phyloP scores from a whole-genome alignment of 2,329 filamentous ascomycete species.

The Pseudocercospora cruenta region DNA sequence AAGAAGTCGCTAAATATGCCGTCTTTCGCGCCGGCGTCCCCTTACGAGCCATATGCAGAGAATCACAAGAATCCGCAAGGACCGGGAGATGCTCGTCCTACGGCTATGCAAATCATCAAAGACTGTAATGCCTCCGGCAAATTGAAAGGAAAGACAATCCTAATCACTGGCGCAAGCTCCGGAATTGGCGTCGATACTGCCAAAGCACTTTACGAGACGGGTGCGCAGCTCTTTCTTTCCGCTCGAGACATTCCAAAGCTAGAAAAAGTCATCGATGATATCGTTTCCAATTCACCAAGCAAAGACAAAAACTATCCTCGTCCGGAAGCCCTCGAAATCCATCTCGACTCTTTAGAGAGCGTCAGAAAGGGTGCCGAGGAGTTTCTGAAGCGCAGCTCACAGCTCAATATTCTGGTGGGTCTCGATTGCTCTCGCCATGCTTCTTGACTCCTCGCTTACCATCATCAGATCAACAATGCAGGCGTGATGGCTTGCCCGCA shows the following conservation, averaged over 20 bases:
- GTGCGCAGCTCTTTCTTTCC: conserved; percentile 48
- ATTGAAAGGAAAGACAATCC: conserved; percentile 42
- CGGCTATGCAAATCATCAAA: conserved; percentile 29
- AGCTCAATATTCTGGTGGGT: conserved; percentile 41
- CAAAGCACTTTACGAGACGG: conserved; percentile 48
- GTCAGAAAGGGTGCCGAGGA: conserved; percentile 40
- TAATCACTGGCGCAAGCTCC: conserved; percentile 48
- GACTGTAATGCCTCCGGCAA: conserved; percentile 27
- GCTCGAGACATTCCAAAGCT: conserved; percentile 43
- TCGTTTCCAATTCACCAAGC: conserved; percentile 34
- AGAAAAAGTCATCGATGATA: conserved; percentile 38
- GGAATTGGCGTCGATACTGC: conserved; percentile 50
- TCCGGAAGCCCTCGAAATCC: conserved; percentile 34
- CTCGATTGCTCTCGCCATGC: not conserved
- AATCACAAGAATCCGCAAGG: conserved; percentile 17
- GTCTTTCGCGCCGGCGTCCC: conserved; percentile 25
- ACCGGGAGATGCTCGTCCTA: conserved; percentile 24
- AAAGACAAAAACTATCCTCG: conserved; percentile 20
- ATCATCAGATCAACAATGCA: conserved; percentile 31
- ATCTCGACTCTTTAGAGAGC: conserved; percentile 38
- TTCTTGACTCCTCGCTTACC: conserved; percentile 17
- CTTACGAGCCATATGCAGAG: conserved; percentile 31
- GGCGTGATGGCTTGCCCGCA: conserved; percentile 46
- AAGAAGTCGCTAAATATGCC: conserved; percentile 27
- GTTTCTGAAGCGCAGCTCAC: conserved; percentile 40